Conservation (phyloP, 352 stramenopile species). For the Pythium dissotocum region DNA sequence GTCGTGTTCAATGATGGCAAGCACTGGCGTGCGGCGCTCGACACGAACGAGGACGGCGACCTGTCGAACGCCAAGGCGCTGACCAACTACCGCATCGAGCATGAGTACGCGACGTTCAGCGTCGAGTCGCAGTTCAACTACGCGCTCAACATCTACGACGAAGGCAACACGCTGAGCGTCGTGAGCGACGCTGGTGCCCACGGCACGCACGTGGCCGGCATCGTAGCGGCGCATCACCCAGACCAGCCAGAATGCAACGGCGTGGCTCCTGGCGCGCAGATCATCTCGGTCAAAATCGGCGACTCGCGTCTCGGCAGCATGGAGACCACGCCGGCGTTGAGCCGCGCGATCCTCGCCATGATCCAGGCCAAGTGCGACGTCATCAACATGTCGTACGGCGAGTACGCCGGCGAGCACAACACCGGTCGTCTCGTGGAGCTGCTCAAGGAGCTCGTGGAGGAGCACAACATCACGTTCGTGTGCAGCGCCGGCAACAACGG, state of each 20-base stretch:
- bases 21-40: constrained; percentile 84
- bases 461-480: constrained; percentile 94
- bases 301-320: constrained; percentile 93
- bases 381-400: constrained; percentile 97
- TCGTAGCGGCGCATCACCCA: constrained; percentile 90
- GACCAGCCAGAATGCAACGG: constrained; percentile 89
- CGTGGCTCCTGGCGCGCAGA: constrained; percentile 92
- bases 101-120: constrained; percentile 87
- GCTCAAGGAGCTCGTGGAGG: constrained; percentile 88
- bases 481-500: constrained; percentile 95
- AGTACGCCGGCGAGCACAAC: constrained; percentile 90
- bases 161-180: constrained; percentile 91
- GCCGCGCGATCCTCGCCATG: constrained; percentile 90
- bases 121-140: constrained; percentile 94
- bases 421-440: constrained; percentile 89
- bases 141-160: constrained; percentile 94
- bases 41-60: constrained; percentile 85
- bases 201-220: constrained; percentile 95
- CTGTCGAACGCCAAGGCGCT: constrained; percentile 63
- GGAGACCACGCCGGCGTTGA: constrained; percentile 91
- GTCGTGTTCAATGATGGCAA: constrained; percentile 89
- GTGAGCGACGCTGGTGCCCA: constrained; percentile 93
- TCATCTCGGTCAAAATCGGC: constrained; percentile 95
- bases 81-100: constrained; percentile 78
- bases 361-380: constrained; percentile 90